Conservation (phyloP, 1,284 basidiomycete species). For the Malassezia yamatoensis region DNA sequence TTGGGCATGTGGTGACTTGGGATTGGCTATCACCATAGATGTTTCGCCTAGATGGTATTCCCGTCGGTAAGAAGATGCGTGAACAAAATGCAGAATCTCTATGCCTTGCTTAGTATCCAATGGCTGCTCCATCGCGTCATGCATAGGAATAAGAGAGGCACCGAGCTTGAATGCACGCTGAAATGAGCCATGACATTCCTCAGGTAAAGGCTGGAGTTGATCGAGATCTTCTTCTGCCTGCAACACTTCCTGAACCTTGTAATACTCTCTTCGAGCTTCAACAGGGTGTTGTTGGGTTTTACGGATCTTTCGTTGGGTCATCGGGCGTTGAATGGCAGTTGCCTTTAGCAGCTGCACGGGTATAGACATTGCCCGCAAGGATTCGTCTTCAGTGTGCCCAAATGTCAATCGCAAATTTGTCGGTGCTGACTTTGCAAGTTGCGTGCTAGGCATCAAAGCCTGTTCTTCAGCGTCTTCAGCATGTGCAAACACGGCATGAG, state of each 20-base stretch:
- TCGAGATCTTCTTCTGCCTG: slow-evolving; percentile 43
- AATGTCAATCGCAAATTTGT: slow-evolving; percentile 26
- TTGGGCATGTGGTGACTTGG: slow-evolving; percentile 61
- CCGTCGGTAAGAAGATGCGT: slow-evolving; percentile 51
- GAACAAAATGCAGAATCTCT: slow-evolving; percentile 77
- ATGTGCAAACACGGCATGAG: slow-evolving; percentile 53
- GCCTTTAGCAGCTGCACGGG: slow-evolving; percentile 70
- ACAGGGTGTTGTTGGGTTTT: neutral
- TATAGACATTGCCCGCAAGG: slow-evolving; percentile 56
- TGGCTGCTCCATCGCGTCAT: slow-evolving; percentile 62
- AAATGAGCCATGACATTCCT: slow-evolving; percentile 62
- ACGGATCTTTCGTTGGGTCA: slow-evolving; percentile 54
- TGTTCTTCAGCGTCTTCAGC: slow-evolving; percentile 26
- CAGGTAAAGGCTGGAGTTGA: slow-evolving; percentile 48
- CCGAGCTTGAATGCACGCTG: slow-evolving; percentile 84
- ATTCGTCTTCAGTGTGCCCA: slow-evolving; percentile 22
- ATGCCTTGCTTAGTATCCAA: slow-evolving; percentile 68
- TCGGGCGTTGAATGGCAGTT: slow-evolving; percentile 63
- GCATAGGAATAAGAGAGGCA: slow-evolving; percentile 64
- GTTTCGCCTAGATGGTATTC: slow-evolving; percentile 77
- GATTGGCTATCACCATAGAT: slow-evolving; percentile 73
- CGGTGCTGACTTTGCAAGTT: slow-evolving; percentile 26
- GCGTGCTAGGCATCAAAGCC: slow-evolving; percentile 24
- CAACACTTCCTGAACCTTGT: slow-evolving; percentile 2
- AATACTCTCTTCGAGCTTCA: slow-evolving; percentile 4